Conservation (phyloP, 257 asterid genomes). For the Salvia hispanica region DNA sequence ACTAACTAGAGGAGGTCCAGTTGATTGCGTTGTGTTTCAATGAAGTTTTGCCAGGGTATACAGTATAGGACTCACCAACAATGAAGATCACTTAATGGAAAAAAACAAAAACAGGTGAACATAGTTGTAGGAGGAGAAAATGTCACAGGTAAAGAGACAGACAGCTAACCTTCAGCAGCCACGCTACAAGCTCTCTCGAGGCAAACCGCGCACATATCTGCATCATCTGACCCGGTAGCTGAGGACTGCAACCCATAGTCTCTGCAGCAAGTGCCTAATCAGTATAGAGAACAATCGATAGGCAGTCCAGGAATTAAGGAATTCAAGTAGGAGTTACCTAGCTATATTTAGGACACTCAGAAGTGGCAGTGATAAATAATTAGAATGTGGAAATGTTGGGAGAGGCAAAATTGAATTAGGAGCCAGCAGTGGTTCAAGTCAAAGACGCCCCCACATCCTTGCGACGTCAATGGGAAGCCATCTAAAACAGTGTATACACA, state of each 20-base stretch:
- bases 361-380: constrained; percentile 84
- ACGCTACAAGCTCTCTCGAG: constrained; percentile 86
- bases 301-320: constrained; percentile 17
- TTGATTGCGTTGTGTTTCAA: too few relatives aligned
- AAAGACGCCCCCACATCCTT: constrained; percentile 97
- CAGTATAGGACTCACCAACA: too few relatives aligned
- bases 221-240: constrained; percentile 67
- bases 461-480: constrained; percentile 98
- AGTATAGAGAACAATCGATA: neutral
- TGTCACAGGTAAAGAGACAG: constrained; percentile 19
- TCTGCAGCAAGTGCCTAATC: constrained; percentile 46
- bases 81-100: too few relatives aligned
- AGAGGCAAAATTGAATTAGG: constrained; percentile 65
- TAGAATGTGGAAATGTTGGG: constrained; percentile 78
- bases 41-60: too few relatives aligned
- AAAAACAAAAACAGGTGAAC: neutral
- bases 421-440: constrained; percentile 85
- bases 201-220: constrained; percentile 93
- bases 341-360: constrained; percentile 90
- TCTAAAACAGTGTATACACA: constrained; percentile 51
- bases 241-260: constrained; percentile 76
- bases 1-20: too few relatives aligned
- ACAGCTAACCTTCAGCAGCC: constrained; percentile 67
- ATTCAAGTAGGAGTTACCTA: constrained; percentile 49
- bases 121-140: neutral